Conservation (phyloP, 1,284 basidiomycete species). For the Austroboletus niveus region DNA sequence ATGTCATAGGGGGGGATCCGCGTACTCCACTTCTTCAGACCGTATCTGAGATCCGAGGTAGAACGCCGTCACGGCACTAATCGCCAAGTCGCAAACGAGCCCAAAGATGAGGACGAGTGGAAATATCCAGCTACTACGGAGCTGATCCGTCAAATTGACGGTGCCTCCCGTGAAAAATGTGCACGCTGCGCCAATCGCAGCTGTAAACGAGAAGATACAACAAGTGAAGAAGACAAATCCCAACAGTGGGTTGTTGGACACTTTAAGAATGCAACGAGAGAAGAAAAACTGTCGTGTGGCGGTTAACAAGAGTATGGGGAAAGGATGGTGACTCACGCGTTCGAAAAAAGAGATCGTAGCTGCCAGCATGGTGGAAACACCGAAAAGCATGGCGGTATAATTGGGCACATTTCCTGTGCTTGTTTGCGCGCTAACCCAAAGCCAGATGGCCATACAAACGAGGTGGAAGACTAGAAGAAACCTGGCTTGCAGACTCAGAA, state of each 20-base stretch:
- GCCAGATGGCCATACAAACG: conserved; percentile 16
- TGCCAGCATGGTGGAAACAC: conserved; percentile 17
- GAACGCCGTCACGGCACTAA: conserved; percentile 9
- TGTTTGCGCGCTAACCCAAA: conserved; percentile 15
- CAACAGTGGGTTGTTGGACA: conserved; percentile 17
- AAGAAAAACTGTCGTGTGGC: conserved; percentile 20
- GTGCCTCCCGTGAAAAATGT: conserved; percentile 14
- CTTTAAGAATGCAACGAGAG: conserved; percentile 14
- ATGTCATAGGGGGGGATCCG: not conserved
- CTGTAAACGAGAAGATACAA: conserved; percentile 24
- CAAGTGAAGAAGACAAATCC: conserved; percentile 11
- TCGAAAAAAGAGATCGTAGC: conserved; percentile 17
- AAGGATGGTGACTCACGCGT: conserved; percentile 11
- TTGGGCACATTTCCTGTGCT: conserved; percentile 3
- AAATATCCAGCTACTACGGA: conserved; percentile 16
- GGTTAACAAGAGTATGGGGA: not conserved
- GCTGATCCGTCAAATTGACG: conserved; percentile 10
- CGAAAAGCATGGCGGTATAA: conserved; percentile 16
- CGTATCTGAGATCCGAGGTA: conserved; percentile 10
- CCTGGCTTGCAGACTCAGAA: conserved; percentile 12
- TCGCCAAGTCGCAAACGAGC: conserved; percentile 19
- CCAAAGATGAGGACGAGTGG: conserved; percentile 19
- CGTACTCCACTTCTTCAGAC: conserved; percentile 9
- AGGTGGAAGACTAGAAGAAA: conserved; percentile 19
- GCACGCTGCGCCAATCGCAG: conserved; percentile 20